These are phyloP conservation scores for Lasiosphaeria miniovina DNA, from an alignment of 495 filamentous ascomycete genomes.

Conservation along the genomic window DNA sequence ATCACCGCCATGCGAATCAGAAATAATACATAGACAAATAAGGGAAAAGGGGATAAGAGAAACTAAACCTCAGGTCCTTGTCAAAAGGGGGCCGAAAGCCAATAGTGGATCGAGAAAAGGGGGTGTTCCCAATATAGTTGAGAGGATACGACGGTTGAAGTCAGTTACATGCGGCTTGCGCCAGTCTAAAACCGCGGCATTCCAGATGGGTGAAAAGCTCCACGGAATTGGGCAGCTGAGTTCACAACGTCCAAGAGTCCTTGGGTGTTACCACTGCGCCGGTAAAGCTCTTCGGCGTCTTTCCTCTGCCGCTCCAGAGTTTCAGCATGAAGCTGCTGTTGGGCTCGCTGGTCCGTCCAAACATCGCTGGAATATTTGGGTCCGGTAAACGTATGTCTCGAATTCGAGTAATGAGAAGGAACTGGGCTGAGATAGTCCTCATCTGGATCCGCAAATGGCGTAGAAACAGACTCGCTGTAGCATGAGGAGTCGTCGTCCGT, in stretches of 20 bases:
- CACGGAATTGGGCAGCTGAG: not conserved
- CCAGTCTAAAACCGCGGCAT: conserved; percentile 2
- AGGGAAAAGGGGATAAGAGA: too few relatives aligned
- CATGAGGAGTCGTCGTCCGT: not conserved
- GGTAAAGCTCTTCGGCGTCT: conserved; percentile 1
- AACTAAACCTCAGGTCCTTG: too few relatives aligned
- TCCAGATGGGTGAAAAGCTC: not conserved
- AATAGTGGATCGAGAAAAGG: too few relatives aligned
- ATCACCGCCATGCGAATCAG: too few relatives aligned
- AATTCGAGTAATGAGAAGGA: not conserved
- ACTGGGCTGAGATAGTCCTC: not conserved
- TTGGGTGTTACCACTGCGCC: conserved; percentile 9
- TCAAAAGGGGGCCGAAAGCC: too few relatives aligned
- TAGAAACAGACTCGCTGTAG: not conserved
- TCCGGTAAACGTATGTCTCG: not conserved
- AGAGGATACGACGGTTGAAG: not conserved
- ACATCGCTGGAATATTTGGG: not conserved
- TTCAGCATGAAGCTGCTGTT: not conserved
- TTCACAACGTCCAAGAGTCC: conserved; percentile 7
- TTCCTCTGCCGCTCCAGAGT: not conserved
- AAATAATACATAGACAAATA: too few relatives aligned
- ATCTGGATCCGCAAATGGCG: not conserved
- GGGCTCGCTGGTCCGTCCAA: not conserved
- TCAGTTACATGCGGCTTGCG: not conserved
- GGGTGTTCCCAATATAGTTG: too few relatives aligned